These are phyloP conservation scores for Mitragyna speciosa DNA, from an alignment of 257 asterid genomes.

Conservation along the genomic window DNA sequence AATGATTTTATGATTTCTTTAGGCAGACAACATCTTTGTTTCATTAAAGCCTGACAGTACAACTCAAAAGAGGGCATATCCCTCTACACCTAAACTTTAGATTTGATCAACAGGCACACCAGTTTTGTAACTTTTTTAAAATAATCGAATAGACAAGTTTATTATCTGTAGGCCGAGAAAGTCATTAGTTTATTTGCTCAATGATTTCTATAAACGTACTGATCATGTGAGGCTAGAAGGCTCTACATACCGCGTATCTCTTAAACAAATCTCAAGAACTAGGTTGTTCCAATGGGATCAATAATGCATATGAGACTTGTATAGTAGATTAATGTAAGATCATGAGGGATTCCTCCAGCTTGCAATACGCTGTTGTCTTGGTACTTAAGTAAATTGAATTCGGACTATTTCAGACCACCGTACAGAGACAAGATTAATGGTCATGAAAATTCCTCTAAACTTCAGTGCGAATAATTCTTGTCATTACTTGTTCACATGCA, in stretches of 20 bases:
- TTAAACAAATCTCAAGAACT: not conserved
- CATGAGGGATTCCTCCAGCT: conserved; percentile 15
- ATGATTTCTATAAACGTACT: conserved; percentile 17
- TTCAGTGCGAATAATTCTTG: not conserved
- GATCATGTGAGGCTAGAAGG: conserved; percentile 27
- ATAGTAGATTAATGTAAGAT: not conserved
- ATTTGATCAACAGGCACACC: not conserved
- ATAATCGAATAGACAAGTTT: not conserved
- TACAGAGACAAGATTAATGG: not conserved
- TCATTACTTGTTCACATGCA: conserved; percentile 6
- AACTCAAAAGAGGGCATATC: not conserved
- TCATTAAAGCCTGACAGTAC: not conserved
- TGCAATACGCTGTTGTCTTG: conserved; percentile 2
- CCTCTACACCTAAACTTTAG: not conserved
- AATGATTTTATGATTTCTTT: not conserved
- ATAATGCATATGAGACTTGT: not conserved
- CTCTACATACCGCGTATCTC: conserved; percentile 7
- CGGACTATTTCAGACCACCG: not conserved
- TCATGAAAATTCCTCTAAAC: conserved; percentile 8
- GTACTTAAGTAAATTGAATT: not conserved
- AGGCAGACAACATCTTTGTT: not conserved
- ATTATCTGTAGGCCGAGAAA: not conserved
- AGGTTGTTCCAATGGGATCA: conserved; percentile 5
- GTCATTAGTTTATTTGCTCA: not conserved
- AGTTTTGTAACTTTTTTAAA: not conserved